Percentiles rank a stretch among this genome's conserved stretches.
Conservation (phyloP, 495 filamentous ascomycete genomes). For the Apodospora peruviana region DNA sequence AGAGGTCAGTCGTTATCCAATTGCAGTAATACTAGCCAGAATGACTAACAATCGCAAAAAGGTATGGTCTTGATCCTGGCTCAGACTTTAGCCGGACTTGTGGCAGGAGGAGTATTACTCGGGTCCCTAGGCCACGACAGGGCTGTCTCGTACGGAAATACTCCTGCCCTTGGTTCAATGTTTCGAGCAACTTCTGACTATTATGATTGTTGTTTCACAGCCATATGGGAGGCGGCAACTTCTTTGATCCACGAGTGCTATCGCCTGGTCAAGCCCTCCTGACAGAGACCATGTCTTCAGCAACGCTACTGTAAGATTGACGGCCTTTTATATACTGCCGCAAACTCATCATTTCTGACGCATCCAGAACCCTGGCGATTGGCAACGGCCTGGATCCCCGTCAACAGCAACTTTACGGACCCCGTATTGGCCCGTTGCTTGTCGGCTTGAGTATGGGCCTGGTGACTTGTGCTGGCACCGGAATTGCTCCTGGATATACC, state of each 20-base stretch:
- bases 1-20: conserved; percentile 20
- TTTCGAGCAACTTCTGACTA: too few relatives aligned
- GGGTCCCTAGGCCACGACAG: conserved; percentile 27
- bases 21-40: not conserved
- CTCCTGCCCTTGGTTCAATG: not conserved
- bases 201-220: not conserved
- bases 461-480: conserved; percentile 38
- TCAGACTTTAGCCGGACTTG: conserved; percentile 38
- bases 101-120: conserved; percentile 39
- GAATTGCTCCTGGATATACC: conserved; percentile 40
- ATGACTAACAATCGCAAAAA: not conserved
- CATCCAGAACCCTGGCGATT: conserved; percentile 31
- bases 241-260: conserved; percentile 18
- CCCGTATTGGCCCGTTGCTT: conserved; percentile 44
- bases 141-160: conserved; percentile 9
- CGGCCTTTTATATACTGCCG: not conserved
- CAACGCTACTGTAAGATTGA: conserved; percentile 29
- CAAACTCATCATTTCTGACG: conserved; percentile 1
- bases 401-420: conserved; percentile 46
- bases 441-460: conserved; percentile 47
- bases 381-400: conserved; percentile 56
- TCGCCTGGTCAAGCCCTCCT: conserved; percentile 30
- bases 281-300: conserved; percentile 40
- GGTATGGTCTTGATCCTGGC: conserved; percentile 37
- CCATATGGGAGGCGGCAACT: conserved; percentile 28